Evolutionary conservation across 2,329 filamentous ascomycete genomes (phyloP).

Genomic region (Fusarium nanum): DNA sequence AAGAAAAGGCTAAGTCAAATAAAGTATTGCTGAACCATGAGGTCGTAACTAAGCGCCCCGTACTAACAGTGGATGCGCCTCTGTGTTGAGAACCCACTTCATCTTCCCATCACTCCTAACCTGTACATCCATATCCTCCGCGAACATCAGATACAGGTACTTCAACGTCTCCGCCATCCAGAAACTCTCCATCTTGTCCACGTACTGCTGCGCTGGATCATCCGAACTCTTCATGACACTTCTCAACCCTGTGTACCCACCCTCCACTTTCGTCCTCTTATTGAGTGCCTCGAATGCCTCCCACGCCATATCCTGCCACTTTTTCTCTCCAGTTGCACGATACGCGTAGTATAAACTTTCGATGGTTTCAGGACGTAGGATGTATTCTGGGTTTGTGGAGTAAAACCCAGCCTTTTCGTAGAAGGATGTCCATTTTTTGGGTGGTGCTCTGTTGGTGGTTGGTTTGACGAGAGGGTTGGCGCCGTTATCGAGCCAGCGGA

Average conservation of each 20-base stretch:
- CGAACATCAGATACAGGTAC: conserved; percentile 39
- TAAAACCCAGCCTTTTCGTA: conserved; percentile 26
- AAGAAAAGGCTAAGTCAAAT: background rate
- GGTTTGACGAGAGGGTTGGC: conserved; percentile 13
- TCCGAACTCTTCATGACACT: conserved; percentile 21
- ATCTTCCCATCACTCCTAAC: conserved; percentile 31
- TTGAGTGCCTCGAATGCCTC: conserved; percentile 25
- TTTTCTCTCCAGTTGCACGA: conserved; percentile 26
- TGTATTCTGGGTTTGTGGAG: conserved; percentile 24
- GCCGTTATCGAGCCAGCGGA: conserved; percentile 37
- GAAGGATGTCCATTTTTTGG: conserved; percentile 19
- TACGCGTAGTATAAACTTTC: conserved; percentile 39
- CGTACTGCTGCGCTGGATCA: background rate
- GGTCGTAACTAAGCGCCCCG: background rate
- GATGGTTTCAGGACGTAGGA: conserved; percentile 33
- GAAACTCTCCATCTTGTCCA: conserved; percentile 43
- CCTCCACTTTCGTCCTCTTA: conserved; percentile 15
- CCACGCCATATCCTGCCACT: conserved; percentile 37
- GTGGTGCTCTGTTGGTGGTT: conserved; percentile 18
- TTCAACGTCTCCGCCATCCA: conserved; percentile 40
- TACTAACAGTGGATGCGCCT: conserved; percentile 29
- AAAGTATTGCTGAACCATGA: background rate
- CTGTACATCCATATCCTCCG: conserved; percentile 32
- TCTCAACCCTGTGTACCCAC: conserved; percentile 11
- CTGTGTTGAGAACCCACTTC: conserved; percentile 36